Evolutionary conservation across 148 eudicot genomes (phyloP).

Genomic region (Rhododendron vialii): DNA sequence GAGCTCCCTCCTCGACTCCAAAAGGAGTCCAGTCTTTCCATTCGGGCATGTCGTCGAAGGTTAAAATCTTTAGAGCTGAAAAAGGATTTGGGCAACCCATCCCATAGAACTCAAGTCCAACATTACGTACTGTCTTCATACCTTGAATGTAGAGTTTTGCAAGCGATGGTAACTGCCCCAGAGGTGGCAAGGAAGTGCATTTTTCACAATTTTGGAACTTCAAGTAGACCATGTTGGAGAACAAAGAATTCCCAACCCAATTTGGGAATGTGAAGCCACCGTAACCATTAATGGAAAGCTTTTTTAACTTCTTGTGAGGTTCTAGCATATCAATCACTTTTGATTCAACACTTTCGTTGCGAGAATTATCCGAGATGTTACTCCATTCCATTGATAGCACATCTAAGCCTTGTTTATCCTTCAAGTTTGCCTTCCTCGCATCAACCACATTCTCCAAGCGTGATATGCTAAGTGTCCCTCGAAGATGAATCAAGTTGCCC

Average conservation of each 20-base stretch:
- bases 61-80: constrained; percentile 14
- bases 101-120: constrained; percentile 22
- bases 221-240: background rate
- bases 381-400: constrained; percentile 8
- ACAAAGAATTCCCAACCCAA: constrained; percentile 5
- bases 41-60: constrained; percentile 10
- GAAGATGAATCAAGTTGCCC: constrained; percentile 3
- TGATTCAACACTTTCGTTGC: background rate
- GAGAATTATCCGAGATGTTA: background rate
- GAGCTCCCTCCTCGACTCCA: background rate
- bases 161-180: constrained; percentile 10
- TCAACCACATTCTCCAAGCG: constrained; percentile 13
- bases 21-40: constrained; percentile 17
- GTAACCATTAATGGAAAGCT: constrained; percentile 1
- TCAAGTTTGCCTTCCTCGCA: constrained; percentile 3
- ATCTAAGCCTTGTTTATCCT: background rate
- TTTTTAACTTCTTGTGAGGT: constrained; percentile 9
- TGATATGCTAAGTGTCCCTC: constrained; percentile 9
- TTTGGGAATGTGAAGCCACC: background rate
- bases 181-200: constrained; percentile 9
- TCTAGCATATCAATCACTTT: constrained; percentile 6
- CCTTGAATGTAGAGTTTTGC: constrained; percentile 8
- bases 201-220: constrained; percentile 8
- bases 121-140: background rate
- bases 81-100: constrained; percentile 6